Percentiles rank a stretch among this genome's conserved stretches.
Conservation (phyloP, 768 basidiomycete species). For the Neoboletus magnificus region DNA sequence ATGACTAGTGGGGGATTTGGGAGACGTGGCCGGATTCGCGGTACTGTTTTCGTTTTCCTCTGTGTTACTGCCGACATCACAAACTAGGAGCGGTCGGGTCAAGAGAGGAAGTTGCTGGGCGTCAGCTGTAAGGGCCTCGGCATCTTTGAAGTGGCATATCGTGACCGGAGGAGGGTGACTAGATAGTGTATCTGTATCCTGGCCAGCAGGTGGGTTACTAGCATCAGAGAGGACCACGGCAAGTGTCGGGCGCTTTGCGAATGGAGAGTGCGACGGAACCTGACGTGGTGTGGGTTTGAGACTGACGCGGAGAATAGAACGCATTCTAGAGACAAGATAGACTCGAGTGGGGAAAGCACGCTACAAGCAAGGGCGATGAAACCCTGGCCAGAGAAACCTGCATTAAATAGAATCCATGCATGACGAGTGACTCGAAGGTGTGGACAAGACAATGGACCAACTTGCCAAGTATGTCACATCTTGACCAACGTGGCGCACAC, state of each 20-base stretch:
- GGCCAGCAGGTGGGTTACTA: not conserved
- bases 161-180: not conserved
- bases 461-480: not conserved
- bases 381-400: not conserved
- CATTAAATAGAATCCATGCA: conserved; percentile 17
- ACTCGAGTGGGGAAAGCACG: not conserved
- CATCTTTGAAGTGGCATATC: not conserved
- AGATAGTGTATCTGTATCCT: not conserved
- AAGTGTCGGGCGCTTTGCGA: conserved; percentile 5
- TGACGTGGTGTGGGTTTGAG: conserved; percentile 4
- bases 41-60: too few species aligned
- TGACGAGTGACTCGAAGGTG: not conserved
- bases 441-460: conserved; percentile 19
- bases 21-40: not conserved
- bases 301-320: conserved; percentile 4
- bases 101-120: not conserved
- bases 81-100: not conserved
- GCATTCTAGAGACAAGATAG: conserved; percentile 3
- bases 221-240: not conserved
- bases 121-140: not conserved
- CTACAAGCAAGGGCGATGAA: not conserved
- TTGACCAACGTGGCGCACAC: conserved; percentile 4
- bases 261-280: not conserved
- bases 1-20: not conserved
- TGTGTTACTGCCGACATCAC: not conserved